Base-by-base conservation (phyloP, 164 flowering plant species). In the Vitis rupestris region DNA sequence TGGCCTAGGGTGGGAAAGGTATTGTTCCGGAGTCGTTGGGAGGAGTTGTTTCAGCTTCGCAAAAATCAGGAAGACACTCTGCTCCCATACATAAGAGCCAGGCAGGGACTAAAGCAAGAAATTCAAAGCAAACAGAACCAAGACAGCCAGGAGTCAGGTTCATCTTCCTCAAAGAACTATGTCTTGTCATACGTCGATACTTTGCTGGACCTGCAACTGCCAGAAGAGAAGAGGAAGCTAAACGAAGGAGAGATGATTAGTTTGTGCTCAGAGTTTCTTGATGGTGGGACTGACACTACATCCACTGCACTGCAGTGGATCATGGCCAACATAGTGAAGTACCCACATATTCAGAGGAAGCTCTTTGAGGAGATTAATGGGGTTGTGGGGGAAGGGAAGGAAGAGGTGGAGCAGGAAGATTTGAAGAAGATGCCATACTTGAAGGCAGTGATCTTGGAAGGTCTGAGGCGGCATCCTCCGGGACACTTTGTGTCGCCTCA, bases 1-100 rank as follows among this genome's bases (percentile, higher is more conserved):
- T 50, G 67, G 49, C 87, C 88, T 6, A 68, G 9, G 51, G 8
- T 82, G 12, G 72, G 76, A 2, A 78, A 65, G 58, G 16, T 79
- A 3, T 11, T 83, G 57, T 71, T 78, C 49, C 71, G 75, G 0
- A 65, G 70, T 23, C 59, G 70, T 17, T 76, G 79, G 82, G 49
- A 61, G 9, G 76, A 72, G 65, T 29, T 79, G 1, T 37, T 27
- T 10, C 23, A 70, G 19, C 15, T 80, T 19, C 71, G 78, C 2
- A 17, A 49, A 12, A 16, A 70, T 19, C 82, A 69, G 27, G 73
- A 64, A 16, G 65, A 55, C 2, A 68, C 74, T 4, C 50, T 76
- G 6, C 10, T 72, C 7, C 81, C 84, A 17, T 58, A 73, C 0
- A 77, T 75, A 23, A 59, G 68, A 65, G 61, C 79, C 8, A 44